These are phyloP conservation scores for Kazachstania taianensis DNA, from an alignment of 805 yeast species.

Conservation along the genomic window DNA sequence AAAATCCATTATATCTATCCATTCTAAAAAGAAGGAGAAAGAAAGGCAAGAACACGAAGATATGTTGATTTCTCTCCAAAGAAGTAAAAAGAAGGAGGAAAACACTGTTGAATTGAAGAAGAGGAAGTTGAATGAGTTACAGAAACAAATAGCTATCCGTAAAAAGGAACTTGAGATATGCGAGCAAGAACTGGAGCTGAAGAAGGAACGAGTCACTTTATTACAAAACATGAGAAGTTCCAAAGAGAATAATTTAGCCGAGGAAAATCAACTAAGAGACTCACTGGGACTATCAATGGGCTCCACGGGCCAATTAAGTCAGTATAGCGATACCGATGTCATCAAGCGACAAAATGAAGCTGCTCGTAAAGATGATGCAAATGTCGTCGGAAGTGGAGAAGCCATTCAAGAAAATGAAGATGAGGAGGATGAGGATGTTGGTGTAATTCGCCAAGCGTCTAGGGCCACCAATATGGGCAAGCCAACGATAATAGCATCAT, in stretches of 20 bases:
- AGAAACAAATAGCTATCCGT: constrained; percentile 28
- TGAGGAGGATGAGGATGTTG: neutral
- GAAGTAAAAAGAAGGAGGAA: constrained; percentile 26
- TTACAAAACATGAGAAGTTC: constrained; percentile 13
- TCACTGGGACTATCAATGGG: constrained; percentile 4
- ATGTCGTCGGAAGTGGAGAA: no score
- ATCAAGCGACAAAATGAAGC: constrained; percentile 2
- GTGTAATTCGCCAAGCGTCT: constrained; percentile 1
- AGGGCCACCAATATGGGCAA: constrained; percentile 3
- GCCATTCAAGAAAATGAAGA: neutral
- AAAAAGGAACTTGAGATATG: constrained; percentile 28
- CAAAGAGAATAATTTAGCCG: neutral
- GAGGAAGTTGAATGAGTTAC: constrained; percentile 23
- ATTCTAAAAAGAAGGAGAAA: constrained; percentile 9
- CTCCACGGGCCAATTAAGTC: constrained; percentile 1
- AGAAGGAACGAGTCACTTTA: constrained; percentile 24
- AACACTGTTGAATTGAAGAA: constrained; percentile 16
- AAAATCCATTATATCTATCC: constrained; percentile 21
- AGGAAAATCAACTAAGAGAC: neutral
- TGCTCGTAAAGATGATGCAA: constrained; percentile 1
- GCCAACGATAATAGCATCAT: constrained; percentile 1
- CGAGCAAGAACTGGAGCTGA: constrained; percentile 27
- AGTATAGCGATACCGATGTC: neutral
- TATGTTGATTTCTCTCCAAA: constrained; percentile 5
- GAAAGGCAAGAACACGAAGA: neutral